Conservation (phyloP, 768 basidiomycete genomes). For the Lentinula boryana region DNA sequence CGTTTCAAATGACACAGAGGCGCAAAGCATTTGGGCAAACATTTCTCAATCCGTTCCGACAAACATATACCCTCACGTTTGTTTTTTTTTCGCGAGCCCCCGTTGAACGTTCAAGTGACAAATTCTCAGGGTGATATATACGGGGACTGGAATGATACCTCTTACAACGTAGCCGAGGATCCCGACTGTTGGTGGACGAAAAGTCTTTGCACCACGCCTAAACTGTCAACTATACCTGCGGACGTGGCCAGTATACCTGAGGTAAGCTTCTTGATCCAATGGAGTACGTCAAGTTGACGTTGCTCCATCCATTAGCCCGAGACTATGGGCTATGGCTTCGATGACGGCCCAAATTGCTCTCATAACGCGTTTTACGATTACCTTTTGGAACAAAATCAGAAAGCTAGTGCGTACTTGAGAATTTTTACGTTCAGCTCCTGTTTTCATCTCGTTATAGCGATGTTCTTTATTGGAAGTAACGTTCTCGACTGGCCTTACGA, state of each 20-base stretch:
- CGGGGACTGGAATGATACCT: conserved; percentile 18
- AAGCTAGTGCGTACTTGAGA: conserved; percentile 41
- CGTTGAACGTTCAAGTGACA: not conserved
- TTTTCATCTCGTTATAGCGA: conserved; percentile 26
- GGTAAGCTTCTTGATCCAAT: conserved; percentile 16
- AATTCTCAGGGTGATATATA: conserved; percentile 4
- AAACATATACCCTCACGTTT: conserved; percentile 40
- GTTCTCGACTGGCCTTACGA: conserved; percentile 52
- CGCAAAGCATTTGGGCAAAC: conserved; percentile 32
- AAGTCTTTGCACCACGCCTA: conserved; percentile 40
- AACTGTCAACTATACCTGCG: conserved; percentile 31
- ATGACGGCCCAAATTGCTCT: conserved; percentile 62
- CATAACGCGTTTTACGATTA: conserved; percentile 61
- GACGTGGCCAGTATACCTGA: conserved; percentile 46
- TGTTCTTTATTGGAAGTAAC: conserved; percentile 62
- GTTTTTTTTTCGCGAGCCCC: not conserved
- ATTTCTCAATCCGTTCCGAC: conserved; percentile 39
- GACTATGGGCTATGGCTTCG: conserved; percentile 56
- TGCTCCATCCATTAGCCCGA: conserved; percentile 29
- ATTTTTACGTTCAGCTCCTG: not conserved
- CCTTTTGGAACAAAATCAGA: conserved; percentile 45
- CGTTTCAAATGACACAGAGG: conserved; percentile 34
- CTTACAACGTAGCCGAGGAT: conserved; percentile 22
- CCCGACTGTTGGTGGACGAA: conserved; percentile 42
- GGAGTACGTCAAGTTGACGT: not conserved